Evolutionary conservation across 768 basidiomycete genomes (phyloP).

Genomic region (Lactarius hatsudake): DNA sequence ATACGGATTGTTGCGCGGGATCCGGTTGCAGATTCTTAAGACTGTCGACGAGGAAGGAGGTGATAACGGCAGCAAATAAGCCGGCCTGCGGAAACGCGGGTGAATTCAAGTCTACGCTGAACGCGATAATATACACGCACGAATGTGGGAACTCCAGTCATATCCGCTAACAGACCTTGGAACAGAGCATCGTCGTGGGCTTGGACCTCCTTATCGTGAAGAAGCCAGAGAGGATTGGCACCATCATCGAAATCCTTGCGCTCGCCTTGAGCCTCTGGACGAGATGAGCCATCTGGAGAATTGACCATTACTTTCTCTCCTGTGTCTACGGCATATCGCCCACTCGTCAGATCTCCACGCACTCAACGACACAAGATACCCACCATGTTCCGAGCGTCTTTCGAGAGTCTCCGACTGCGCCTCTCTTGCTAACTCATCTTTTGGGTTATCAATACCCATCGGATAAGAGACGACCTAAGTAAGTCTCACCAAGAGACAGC

Average conservation of each 20-base stretch:
- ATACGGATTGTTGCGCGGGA: neutral
- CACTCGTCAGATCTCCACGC: too few species aligned
- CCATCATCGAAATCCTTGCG: slow-evolving; percentile 2
- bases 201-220: neutral
- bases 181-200: neutral
- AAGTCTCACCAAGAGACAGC: too few species aligned
- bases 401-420: too few species aligned
- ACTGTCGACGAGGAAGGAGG: neutral
- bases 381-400: too few species aligned
- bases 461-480: too few species aligned
- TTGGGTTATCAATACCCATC: too few species aligned
- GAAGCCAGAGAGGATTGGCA: slow-evolving; percentile 5
- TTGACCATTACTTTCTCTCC: neutral
- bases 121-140: neutral
- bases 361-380: too few species aligned
- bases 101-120: neutral
- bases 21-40: neutral
- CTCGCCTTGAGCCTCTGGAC: neutral
- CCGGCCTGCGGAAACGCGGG: neutral
- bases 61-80: slow-evolving; percentile 10
- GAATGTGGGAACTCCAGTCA: neutral
- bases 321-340: neutral
- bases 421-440: too few species aligned
- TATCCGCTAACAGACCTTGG: neutral
- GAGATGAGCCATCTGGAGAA: neutral